Evolutionary conservation across 768 basidiomycete genomes (phyloP).

Genomic region (Jaapia argillacea): DNA sequence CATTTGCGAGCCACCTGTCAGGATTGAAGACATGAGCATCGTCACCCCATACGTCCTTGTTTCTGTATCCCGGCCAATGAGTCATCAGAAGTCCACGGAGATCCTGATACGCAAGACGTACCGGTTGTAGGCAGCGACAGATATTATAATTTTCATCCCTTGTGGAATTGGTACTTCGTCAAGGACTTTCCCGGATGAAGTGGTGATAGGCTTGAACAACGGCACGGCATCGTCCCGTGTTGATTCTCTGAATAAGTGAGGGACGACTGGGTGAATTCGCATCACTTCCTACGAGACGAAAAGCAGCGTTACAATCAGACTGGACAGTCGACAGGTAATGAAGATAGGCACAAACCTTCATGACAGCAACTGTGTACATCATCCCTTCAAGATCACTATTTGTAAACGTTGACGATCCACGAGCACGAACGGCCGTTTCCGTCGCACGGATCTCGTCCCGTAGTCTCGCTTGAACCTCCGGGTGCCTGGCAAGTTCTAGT

Average conservation of each 20-base stretch:
- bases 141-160: conserved; percentile 39
- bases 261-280: conserved; percentile 42
- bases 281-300: conserved; percentile 41
- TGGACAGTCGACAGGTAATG: not conserved
- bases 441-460: not conserved
- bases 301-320: not conserved
- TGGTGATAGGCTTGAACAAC: conserved; percentile 40
- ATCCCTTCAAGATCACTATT: conserved; percentile 40
- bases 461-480: not conserved
- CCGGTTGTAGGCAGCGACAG: conserved; percentile 49
- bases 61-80: not conserved
- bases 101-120: conserved; percentile 9
- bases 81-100: not conserved
- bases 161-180: conserved; percentile 36
- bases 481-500: not conserved
- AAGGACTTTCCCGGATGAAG: conserved; percentile 32
- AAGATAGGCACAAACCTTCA: conserved; percentile 27
- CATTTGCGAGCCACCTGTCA: conserved; percentile 3
- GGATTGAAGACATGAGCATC: conserved; percentile 6
- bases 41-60: conserved; percentile 4
- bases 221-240: conserved; percentile 47
- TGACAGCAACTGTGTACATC: conserved; percentile 36
- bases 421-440: not conserved
- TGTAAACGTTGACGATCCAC: conserved; percentile 22
- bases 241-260: conserved; percentile 42